Conservation (phyloP, 2,329 filamentous ascomycete genomes). For the Aspergillus chevalieri region DNA sequence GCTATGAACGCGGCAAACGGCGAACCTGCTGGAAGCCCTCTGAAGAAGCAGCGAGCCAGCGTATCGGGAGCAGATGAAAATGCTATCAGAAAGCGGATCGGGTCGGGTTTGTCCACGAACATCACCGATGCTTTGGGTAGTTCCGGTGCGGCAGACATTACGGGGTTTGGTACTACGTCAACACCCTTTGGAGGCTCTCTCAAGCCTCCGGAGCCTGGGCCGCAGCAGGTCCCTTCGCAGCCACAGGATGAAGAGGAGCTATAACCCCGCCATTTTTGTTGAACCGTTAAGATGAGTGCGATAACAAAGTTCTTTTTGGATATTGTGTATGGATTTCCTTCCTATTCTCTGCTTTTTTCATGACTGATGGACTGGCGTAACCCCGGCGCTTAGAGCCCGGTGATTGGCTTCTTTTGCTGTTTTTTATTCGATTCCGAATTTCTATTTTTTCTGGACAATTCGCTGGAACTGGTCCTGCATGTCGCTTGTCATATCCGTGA, state of each 20-base stretch:
- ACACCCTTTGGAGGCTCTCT: slow-evolving; percentile 14
- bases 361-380: not conserved
- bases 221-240: not conserved
- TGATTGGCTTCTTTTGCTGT: not conserved
- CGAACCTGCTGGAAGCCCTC: slow-evolving; percentile 39
- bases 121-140: slow-evolving; percentile 33
- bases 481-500: not conserved
- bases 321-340: not conserved
- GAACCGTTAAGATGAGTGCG: too few species aligned
- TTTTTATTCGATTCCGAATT: not conserved
- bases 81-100: slow-evolving; percentile 35
- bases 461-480: not conserved
- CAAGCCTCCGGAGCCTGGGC: slow-evolving; percentile 8
- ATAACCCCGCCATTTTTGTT: slow-evolving; percentile 4
- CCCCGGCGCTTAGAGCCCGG: not conserved
- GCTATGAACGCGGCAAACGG: slow-evolving; percentile 22
- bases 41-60: slow-evolving; percentile 44
- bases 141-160: slow-evolving; percentile 9
- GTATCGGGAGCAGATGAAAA: slow-evolving; percentile 39
- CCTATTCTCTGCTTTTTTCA: not conserved
- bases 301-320: too few species aligned
- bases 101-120: slow-evolving; percentile 31
- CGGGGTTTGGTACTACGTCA: slow-evolving; percentile 6
- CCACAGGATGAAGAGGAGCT: slow-evolving; percentile 26
- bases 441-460: not conserved